Percentiles rank a stretch among this genome's conserved stretches.
Conservation (phyloP, 2,329 filamentous ascomycete species). For the Mariannaea sp. region DNA sequence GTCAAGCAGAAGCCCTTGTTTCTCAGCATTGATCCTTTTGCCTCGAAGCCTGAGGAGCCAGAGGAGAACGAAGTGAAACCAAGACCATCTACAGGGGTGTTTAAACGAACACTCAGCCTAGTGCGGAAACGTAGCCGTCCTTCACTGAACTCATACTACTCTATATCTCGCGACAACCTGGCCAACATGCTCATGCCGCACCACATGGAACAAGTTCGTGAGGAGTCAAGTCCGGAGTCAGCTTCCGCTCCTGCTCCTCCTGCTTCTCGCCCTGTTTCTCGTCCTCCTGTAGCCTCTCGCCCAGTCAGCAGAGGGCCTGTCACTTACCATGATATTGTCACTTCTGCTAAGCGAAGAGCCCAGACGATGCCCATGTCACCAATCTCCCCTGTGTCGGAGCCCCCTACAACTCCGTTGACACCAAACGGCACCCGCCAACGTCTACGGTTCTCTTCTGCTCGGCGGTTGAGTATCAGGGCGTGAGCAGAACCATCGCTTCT, state of each 20-base stretch:
- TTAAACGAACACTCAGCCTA: conserved; percentile 60
- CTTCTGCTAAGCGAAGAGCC: conserved; percentile 48
- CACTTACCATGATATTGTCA: conserved; percentile 55
- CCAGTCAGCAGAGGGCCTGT: conserved; percentile 40
- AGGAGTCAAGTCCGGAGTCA: conserved; percentile 37
- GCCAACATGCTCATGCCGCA: conserved; percentile 31
- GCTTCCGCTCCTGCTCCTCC: conserved; percentile 7
- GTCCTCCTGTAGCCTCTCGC: conserved; percentile 11
- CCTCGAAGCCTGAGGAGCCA: conserved; percentile 39
- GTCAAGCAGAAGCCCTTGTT: conserved; percentile 52
- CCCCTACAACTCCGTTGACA: conserved; percentile 33
- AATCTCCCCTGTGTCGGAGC: conserved; percentile 37
- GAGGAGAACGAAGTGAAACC: conserved; percentile 38
- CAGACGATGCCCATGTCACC: conserved; percentile 37
- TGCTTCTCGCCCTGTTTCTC: conserved; percentile 12
- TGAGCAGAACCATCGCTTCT: conserved; percentile 21
- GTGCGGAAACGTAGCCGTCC: conserved; percentile 61
- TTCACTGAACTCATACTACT: conserved; percentile 46
- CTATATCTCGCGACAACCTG: conserved; percentile 44
- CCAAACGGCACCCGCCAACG: conserved; percentile 35
- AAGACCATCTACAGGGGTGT: conserved; percentile 51
- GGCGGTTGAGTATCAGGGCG: conserved; percentile 49
- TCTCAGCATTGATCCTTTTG: conserved; percentile 60
- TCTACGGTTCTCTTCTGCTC: conserved; percentile 34
- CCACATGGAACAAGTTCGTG: conserved; percentile 44